These are phyloP conservation scores for Penstemon eatonii DNA, from an alignment of 257 asterid genomes.

Conservation along the genomic window DNA sequence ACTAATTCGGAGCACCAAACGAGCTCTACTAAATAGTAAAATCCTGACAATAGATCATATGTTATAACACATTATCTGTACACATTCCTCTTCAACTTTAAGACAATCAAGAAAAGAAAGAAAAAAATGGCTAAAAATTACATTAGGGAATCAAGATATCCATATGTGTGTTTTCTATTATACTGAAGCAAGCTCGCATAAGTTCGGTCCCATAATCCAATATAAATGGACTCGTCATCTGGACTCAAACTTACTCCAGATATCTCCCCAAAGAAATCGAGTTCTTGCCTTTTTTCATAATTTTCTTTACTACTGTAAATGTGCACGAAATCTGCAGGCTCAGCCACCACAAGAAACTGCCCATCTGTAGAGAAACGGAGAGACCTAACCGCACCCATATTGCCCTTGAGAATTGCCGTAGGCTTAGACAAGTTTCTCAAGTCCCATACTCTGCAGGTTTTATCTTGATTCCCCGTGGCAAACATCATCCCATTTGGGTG, in stretches of 20 bases:
- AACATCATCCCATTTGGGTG: slow-evolving; percentile 61
- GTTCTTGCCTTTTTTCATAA: slow-evolving; percentile 56
- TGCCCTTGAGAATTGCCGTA: slow-evolving; percentile 50
- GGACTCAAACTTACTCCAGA: slow-evolving; percentile 69
- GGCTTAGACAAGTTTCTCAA: slow-evolving; percentile 52
- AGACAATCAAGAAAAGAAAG: too few species aligned
- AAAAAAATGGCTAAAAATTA: slow-evolving; percentile 15
- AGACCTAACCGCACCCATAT: slow-evolving; percentile 68
- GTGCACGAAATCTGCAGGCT: slow-evolving; percentile 81
- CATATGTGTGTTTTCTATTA: slow-evolving; percentile 47
- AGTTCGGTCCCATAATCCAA: slow-evolving; percentile 75
- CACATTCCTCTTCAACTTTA: too few species aligned
- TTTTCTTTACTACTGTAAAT: slow-evolving; percentile 46
- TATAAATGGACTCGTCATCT: slow-evolving; percentile 60
- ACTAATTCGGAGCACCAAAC: too few species aligned
- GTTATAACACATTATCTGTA: too few species aligned
- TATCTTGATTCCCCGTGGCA: slow-evolving; percentile 85
- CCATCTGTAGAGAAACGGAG: slow-evolving; percentile 68
- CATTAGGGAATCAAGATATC: slow-evolving; percentile 53
- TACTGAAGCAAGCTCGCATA: slow-evolving; percentile 73
- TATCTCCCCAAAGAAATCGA: slow-evolving; percentile 78
- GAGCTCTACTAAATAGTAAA: too few species aligned
- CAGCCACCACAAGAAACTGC: slow-evolving; percentile 63
- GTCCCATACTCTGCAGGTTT: slow-evolving; percentile 75
- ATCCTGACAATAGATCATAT: too few species aligned